Base-by-base conservation (phyloP, 257 asterid species). In the Nicotiana otophora region DNA sequence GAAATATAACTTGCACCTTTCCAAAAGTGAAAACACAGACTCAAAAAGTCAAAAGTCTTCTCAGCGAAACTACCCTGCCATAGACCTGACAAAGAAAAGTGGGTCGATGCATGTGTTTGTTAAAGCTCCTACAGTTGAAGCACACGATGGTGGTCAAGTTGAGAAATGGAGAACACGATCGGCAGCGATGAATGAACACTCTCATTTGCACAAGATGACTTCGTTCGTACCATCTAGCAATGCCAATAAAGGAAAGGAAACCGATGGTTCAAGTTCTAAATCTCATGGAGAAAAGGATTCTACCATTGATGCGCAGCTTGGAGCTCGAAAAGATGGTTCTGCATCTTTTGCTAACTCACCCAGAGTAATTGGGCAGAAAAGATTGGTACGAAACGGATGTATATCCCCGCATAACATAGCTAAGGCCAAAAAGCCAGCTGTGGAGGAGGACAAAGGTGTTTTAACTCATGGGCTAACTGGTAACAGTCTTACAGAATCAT, bases 321-420 rank as follows among this genome's bases (percentile, higher is more conserved):
- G 87, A 84, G 82, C 85, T 83, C 89, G 81, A 62, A 86, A 81
- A 80, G 64, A 28, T 81, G 85, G 84, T 80, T 83, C 84, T 34
- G 51, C 85, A 34, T 67, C 88, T 88, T 68, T 69, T 11, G 55
- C 11, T 67, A 80, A 85, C 85, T 82, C 84, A 31, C 89, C 93
- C 67, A 86, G 87, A 86, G 87, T 86, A 82, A 84, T 69, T 87
- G 89, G 87, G 86, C 96, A 92, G 82, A 95, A 87, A 86, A 90
- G 92, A 81, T 84, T 93, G 90, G 99, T 93, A n/a, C 86, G 92
- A 82, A 95, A 93, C 89, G 99, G 99, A 84, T 92, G 94, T 86
- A 95, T 95, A 86, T 91, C 93, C 82, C 99, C 99, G 16, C 89
- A 70, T 82, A 95, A 91, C 84, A 85, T 91, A 83, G 94, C 95